Evolutionary conservation across 2,329 filamentous ascomycete species (phyloP), one percentile per base, ranked within the genome.

Genomic region (Monilinia fructicola): DNA sequence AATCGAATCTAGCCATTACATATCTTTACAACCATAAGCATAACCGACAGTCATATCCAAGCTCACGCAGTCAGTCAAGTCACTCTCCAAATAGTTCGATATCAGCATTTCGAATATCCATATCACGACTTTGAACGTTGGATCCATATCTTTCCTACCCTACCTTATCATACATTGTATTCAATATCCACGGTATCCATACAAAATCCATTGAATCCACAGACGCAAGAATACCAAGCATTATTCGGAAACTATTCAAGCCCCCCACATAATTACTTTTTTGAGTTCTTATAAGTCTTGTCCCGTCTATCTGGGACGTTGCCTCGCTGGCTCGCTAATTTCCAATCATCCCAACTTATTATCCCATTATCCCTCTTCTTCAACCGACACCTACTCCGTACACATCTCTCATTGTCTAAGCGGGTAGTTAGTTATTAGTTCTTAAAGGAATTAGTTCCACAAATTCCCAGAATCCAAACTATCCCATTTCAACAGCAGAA

Each of bases 291-390:
- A 31, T 31, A 31, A 31, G 28, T 35, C 44, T 55, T 54, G 61
- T 64, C 61, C 61, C 61, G 50, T 44, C 61, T 42, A 54, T 55
- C 61, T 64, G 61, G 61, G 35, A 64, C 61, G 61, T 26, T 64
- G 56, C 61, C 48, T 54, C 38, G 60, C 48, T 63, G 60, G 35
- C 60, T 63, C 60, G 61, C 61, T 64, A 64, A 64, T 64, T 64
- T 55, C 61, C 48, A 55, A 55, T 42, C 48, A 64, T 23, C 44
- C 38, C 42, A 60, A 46, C 16, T 16, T 38, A 42, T 42, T 28
- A 35, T 35, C 31, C 31, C 31, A 35, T 35, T 7, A 35, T 48
- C 42, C 28, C 48, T 12, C 35, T 60, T 48, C 42, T 60, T 60
- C 58, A 50, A 60, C 12, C 44, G 28, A 38, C 31, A 60, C 23